Evolutionary conservation across 441 rosid species (phyloP), one percentile per base, ranked within the genome.

Genomic region (Codiaeum variegatum): DNA sequence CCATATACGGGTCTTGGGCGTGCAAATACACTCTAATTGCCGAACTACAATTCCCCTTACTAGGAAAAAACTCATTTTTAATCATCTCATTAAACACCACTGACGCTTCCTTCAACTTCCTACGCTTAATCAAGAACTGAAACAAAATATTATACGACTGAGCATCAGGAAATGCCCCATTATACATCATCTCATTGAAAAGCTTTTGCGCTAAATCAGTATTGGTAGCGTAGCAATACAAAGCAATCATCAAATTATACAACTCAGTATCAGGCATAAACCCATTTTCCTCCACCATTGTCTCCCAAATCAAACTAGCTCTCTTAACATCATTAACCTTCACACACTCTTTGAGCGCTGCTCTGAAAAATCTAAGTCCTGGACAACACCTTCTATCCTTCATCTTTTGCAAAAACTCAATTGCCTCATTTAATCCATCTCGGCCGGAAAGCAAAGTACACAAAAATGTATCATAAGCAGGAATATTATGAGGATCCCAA

Each of bases 401-500:
- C 79, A 89, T 73, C 2, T 8, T 69, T 62, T 78, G 68, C 11
- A 87, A 70, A 47, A 58, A 77, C 75, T 67, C 78, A 70, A 83
- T 51, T 18, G 78, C 80, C 78, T 84, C 91, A 52, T 26, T 40
- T 60, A 85, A 51, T 62, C 86, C 93, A 71, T 70, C 75, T 47
- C 44, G 55, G 19, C 80, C 87, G 71, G 54, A 64, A 21, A 89
- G 70, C 72, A 89, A 72, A 74, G 87, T 87, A 76, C 75, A 47
- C 79, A 89, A 64, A 73, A 84, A 79, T 0, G 91, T 69, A 65
- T 79, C 85, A 46, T 89, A 87, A 10, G 93, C 91, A 0, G 87
- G 88, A 24, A 82, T 72, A 68, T 87, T 89, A 32, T 9, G 60
- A 0, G 86, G 90, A 72, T 89, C 83, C 91, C 90, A 89, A 62